Evolutionary conservation across 192 early-diverging fungal species (phyloP), one percentile per base, ranked within the genome.

Genomic region (Lunasporangiospora selenospora): DNA sequence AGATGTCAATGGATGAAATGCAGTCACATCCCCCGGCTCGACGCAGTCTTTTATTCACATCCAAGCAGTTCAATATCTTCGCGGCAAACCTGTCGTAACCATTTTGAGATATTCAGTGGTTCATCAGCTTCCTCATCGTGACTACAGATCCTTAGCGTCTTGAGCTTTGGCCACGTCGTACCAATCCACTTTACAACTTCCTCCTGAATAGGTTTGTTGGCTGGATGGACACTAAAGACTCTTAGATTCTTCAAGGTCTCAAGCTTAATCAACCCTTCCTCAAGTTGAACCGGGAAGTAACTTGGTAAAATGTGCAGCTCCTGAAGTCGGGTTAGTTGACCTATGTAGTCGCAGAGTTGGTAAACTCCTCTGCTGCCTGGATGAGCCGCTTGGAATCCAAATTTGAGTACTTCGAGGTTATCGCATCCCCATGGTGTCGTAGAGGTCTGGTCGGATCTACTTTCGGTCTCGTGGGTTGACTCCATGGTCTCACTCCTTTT

Each of bases 151-250:
- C 51, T 19, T 16, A 53, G 10, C 5, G 36, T 11, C 36, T 53
- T 6, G 19, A 53, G 13, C 6, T 53, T 53, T 7, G 57, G 57
- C 57, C 57, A 59, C 2, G 24, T 26, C 13, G 30, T 24, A 2
- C 42, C 57, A 43, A 59, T 59, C 57, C 57, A 59, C 12, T 59
- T 31, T 15, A 59, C 37, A 15, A 59, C 57, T 11, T 56, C 53
- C 24, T 59, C 45, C 8, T 21, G n/a, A 3, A 34, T 46, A 26
- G 23, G 13, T 19, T 53, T 36, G 38, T 21, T 10, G 15, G 34
- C 13, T 2, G 26, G 34, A 59, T 59, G 57, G 16, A 21, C 43
- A 30, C 48, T 45, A 44, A 59, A 48, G 10, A 38, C 24, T 19
- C 12, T 33, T 4, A 59, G 44, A n/a, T 29, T 24, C 15, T 10